These are phyloP conservation scores for Dendryphion nanum DNA, from an alignment of 2,329 filamentous ascomycete genomes.

Conservation along the genomic window DNA sequence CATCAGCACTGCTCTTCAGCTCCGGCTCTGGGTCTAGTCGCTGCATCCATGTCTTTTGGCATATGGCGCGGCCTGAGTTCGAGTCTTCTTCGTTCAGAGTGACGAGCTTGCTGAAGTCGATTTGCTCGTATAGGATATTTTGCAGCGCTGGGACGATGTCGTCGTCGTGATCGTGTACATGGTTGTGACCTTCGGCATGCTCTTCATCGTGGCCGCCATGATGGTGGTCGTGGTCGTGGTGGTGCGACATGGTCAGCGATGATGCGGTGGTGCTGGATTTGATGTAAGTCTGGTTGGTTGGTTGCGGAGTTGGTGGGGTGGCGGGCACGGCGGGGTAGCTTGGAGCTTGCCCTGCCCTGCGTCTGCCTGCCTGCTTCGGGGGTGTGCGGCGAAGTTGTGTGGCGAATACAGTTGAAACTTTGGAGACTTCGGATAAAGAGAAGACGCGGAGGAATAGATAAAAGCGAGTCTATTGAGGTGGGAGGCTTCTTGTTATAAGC, in stretches of 20 bases:
- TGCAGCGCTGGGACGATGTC: constrained; percentile 91
- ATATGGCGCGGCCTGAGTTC: constrained; percentile 69
- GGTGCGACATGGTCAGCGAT: constrained; percentile 31
- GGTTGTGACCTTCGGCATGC: constrained; percentile 55
- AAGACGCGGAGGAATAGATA: too few species aligned
- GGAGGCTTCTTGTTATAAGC: too few species aligned
- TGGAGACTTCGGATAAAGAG: too few species aligned
- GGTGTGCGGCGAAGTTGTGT: too few species aligned
- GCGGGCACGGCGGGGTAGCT: too few species aligned
- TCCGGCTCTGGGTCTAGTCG: constrained; percentile 69
- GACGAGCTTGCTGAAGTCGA: constrained; percentile 80
- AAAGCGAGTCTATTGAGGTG: too few species aligned
- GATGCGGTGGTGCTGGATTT: constrained; percentile 13
- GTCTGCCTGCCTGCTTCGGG: too few species aligned
- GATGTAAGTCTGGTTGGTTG: constrained; percentile 1
- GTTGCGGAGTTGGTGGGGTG: too few species aligned
- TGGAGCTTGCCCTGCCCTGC: too few species aligned
- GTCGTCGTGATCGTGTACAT: constrained; percentile 81
- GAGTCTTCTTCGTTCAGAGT: constrained; percentile 78
- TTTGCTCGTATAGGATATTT: constrained; percentile 85
- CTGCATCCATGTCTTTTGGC: constrained; percentile 90
- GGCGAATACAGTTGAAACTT: too few species aligned
- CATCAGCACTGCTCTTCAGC: constrained; percentile 81
- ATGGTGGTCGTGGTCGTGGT: constrained; percentile 23
- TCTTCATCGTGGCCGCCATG: constrained; percentile 48